Evolutionary conservation across 179 eudicot species (phyloP), one percentile per base, ranked within the genome.

Genomic region (Patellifolia procumbens): DNA sequence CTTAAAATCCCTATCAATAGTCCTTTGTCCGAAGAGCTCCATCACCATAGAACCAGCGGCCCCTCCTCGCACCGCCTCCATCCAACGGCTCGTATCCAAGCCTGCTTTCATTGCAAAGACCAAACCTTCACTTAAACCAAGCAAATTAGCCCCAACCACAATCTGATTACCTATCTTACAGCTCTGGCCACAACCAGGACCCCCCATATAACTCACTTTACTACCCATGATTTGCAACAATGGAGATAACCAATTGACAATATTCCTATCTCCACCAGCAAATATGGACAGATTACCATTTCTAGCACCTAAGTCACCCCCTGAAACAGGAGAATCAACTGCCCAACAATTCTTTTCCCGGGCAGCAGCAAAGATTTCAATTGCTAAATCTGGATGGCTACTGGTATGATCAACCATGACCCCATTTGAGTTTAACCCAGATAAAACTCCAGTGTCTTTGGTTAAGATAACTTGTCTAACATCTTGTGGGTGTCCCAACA

Each of bases 151-250:
- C 37, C 93, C 92, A 5, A 91, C 96, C n/a, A 86, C 80, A 9
- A 91, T 91, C 86, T 93, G 98, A 81, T 93, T 91, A 51, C 86
- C 98, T n/a, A 93, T 93, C 67, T 93, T 93, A 68, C 95, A 90
- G 48, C 91, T 92, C 74, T 88, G 93, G 42, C 98, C 97, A 29
- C 83, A 85, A n/a, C 97, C 97, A 0, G 92, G 71, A 17, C 58
- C 63, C 0, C 98, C 97, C 87, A 93, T 58, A 19, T 86, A 89
- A 49, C 77, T 93, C 62, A 77, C 91, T 64, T 75, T 70, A 72
- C 78, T 87, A 55, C 97, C 93, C 85, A 92, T 76, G 1, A 86
- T 52, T 37, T 81, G 85, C 74, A 93, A 88, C 84, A 91, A 72
- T 1, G 98, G 95, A 19, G 43, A 42, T 34, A 91, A 74, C 98